A percentile compares a stretch with the other conserved stretches of the same genome.
phyloP scores from a whole-genome alignment of 345 rosid genomes.

The Schrenkiella parvula region DNA sequence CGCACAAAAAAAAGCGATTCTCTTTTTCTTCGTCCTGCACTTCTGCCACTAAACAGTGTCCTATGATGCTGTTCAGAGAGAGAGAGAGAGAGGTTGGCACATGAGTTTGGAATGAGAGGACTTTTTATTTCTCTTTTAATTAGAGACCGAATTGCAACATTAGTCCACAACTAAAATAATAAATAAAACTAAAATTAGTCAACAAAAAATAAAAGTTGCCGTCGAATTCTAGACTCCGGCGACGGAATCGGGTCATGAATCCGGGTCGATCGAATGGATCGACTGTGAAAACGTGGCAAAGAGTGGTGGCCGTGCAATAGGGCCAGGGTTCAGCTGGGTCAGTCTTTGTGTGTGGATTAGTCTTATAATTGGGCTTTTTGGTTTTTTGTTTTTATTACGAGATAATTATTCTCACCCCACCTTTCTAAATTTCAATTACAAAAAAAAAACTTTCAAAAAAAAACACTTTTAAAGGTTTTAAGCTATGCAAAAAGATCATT shows the following conservation, averaged over 20 bases:
- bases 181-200: too few species aligned
- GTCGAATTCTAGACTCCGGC: too few species aligned
- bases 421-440: too few species aligned
- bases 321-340: background rate
- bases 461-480: too few species aligned
- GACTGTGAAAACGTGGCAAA: background rate
- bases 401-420: too few species aligned
- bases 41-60: background rate
- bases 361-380: background rate
- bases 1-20: background rate
- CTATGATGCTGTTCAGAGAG: too few species aligned
- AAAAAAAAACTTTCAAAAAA: too few species aligned
- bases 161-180: background rate
- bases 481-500: too few species aligned
- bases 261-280: background rate
- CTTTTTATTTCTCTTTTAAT: background rate
- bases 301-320: background rate
- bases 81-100: background rate
- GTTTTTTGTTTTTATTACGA: background rate
- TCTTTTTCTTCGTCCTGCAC: background rate
- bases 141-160: background rate
- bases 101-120: background rate
- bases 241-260: background rate
- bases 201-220: too few species aligned
- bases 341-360: background rate